Base-by-base conservation (phyloP, 352 stramenopile species). In the Albugo candida region DNA sequence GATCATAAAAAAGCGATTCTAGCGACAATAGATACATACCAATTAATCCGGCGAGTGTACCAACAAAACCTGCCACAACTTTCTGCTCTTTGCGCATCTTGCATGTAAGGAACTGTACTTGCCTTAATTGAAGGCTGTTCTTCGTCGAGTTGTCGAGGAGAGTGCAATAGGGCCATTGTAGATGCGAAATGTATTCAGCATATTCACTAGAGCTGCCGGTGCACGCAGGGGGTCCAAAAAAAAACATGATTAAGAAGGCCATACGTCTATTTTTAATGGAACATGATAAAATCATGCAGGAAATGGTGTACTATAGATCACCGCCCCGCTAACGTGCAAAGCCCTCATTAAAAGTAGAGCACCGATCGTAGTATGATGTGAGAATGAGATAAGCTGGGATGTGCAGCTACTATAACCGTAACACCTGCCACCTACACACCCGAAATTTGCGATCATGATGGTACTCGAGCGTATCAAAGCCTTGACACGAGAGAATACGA, bases 211-310 rank as follows among this genome's bases (percentile, higher is more conserved):
- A 48, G 79, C 79, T 11, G 79, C 79, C 17, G 67, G 62, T 45
- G 88, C 69, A 92, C 79, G 48, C 74, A 92, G 41, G 88, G 72
- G 63, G 88, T 75, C 79, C 79, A 92, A 34, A 88, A 64, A 55
- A 88, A 71, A n/a, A n/a, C n/a, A 61, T 92, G 79, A 53, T 70
- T 87, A n/a, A 16, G 74, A 83, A 55, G 82, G 84, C 65, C 67
- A 83, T 45, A 92, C 51, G 63, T 88, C 75, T 52, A n/a, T n/a
- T n/a, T n/a, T n/a, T n/a, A 89, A 87, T 54, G 65, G 66, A 43
- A 75, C 79, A 0, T 75, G 79, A 59, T 80, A 89, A 49, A 83
- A 83, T 18, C 75, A 68, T 53, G 88, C 79, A 5, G 79, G 79
- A 55, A 88, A 87, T 49, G 74, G 74, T 54, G 73, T 86, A 34